Evolutionary conservation across 106 monocot genomes (phyloP).

Genomic region (Allium fistulosum): DNA sequence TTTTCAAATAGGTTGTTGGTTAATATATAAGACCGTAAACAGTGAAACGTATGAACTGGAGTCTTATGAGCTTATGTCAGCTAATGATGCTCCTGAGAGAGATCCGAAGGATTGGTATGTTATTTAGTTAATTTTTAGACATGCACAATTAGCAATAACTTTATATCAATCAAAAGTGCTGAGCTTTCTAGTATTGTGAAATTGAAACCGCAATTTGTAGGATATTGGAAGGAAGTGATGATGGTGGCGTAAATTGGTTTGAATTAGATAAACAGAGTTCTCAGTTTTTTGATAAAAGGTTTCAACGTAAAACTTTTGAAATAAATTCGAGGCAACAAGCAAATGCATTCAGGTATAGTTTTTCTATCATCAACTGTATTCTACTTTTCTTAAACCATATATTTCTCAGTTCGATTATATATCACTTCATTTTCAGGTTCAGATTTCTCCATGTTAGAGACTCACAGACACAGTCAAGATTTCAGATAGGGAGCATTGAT

Average conservation of each 20-base stretch:
- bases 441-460: slow-evolving; percentile 57
- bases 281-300: slow-evolving; percentile 57
- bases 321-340: slow-evolving; percentile 20
- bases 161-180: not conserved
- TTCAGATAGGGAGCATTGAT: slow-evolving; percentile 81
- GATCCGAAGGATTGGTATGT: slow-evolving; percentile 85
- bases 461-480: slow-evolving; percentile 38
- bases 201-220: slow-evolving; percentile 10
- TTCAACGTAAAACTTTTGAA: slow-evolving; percentile 47
- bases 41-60: slow-evolving; percentile 45
- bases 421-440: slow-evolving; percentile 31
- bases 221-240: slow-evolving; percentile 66
- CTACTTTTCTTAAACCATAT: not conserved
- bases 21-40: slow-evolving; percentile 52
- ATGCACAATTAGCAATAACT: not conserved
- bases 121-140: not conserved
- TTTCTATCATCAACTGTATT: not conserved
- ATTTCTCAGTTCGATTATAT: not conserved
- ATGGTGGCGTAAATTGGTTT: slow-evolving; percentile 63
- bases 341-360: slow-evolving; percentile 63
- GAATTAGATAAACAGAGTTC: slow-evolving; percentile 44
- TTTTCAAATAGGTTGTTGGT: slow-evolving; percentile 72
- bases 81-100: slow-evolving; percentile 92
- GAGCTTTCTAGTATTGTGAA: not conserved
- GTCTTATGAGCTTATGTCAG: slow-evolving; percentile 73